Base-by-base conservation (phyloP, 1,284 basidiomycete genomes). In the Moesziomyces globuligerus region DNA sequence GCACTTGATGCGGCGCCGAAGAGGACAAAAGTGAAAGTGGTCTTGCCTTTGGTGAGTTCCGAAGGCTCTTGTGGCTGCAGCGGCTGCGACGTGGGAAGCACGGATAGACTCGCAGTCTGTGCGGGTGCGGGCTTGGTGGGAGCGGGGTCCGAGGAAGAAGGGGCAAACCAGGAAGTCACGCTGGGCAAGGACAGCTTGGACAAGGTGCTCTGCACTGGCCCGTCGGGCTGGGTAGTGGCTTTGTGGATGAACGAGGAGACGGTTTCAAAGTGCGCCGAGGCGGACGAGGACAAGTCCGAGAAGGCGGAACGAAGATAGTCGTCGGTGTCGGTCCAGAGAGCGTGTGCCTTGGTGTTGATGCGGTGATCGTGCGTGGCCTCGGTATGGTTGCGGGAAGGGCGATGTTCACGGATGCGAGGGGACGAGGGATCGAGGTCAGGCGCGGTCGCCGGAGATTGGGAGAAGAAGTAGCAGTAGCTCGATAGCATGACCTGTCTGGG, bases 11-110 rank as follows among this genome's bases (percentile, higher is more conserved):
- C 56, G 36, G 61, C 47, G 36, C 57, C 68, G 34, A 71, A 65
- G 7, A 71, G 68, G 36, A 64, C 44, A 29, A 71, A 71, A 3
- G 68, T 61, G 48, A 71, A 65, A 13, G 68, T 71, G 24, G 68
- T 71, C 15, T 36, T 50, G 3, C 68, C 56, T 25, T 28, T 36
- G n/a, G 45, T 17, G 15, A 44, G 9, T 4, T 29, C 20, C 10
- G n/a, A 15, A 2, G 26, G 1, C 3, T 47, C 32, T 29, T 26
- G 17, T 11, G 17, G 18, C 23, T 36, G 41, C 25, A 51, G 52
- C 18, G 18, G 7, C 3, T 29, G 25, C 3, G 42, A 17, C 32
- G 13, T 6, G 17, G 32, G 23, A 21, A 25, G 46, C 13, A 9
- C 17, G 2, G 32, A 10, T 34, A 21, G 21, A 13, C 17, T 7